phyloP scores from a whole-genome alignment of 1,139 yeast genomes.

The Zygoascus sp. region DNA sequence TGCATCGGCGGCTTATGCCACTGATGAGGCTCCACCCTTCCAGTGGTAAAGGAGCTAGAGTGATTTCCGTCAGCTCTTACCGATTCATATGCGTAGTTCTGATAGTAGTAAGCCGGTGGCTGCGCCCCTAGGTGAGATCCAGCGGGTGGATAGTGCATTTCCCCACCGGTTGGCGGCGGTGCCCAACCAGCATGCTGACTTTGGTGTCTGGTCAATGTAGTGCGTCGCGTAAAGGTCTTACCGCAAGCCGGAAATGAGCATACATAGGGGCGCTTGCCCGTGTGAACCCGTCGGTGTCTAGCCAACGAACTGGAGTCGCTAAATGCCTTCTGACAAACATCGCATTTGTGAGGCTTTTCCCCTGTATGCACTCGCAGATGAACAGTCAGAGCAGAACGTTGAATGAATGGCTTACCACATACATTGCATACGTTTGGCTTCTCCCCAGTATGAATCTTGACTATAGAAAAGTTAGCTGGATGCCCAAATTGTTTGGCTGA shows the following conservation, averaged over 20 bases:
- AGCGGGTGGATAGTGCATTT: background rate
- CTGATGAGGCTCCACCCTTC: background rate
- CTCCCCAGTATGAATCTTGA: conserved; percentile 79
- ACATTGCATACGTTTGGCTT: conserved; percentile 39
- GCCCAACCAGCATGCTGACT: conserved; percentile 48
- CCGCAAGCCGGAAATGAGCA: conserved; percentile 65
- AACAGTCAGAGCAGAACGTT: conserved; percentile 68
- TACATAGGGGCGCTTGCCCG: conserved; percentile 59
- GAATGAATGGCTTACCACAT: conserved; percentile 55
- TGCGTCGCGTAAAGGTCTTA: conserved; percentile 62
- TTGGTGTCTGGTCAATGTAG: conserved; percentile 64
- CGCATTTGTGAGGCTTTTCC: conserved; percentile 47
- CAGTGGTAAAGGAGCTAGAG: background rate
- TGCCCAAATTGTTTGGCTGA: no score
- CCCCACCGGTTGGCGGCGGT: background rate
- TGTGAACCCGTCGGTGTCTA: conserved; percentile 39
- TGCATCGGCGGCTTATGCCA: background rate
- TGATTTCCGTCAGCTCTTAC: background rate
- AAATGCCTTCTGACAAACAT: conserved; percentile 35
- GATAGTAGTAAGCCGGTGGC: background rate
- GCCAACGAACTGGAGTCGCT: conserved; percentile 41
- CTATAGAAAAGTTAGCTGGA: conserved; percentile 2
- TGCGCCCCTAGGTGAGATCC: background rate
- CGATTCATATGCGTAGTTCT: background rate
- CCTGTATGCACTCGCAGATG: conserved; percentile 83